These are phyloP conservation scores for Arabidopsis hybrid DNA, from an alignment of 441 rosid genomes.

Conservation along the genomic window DNA sequence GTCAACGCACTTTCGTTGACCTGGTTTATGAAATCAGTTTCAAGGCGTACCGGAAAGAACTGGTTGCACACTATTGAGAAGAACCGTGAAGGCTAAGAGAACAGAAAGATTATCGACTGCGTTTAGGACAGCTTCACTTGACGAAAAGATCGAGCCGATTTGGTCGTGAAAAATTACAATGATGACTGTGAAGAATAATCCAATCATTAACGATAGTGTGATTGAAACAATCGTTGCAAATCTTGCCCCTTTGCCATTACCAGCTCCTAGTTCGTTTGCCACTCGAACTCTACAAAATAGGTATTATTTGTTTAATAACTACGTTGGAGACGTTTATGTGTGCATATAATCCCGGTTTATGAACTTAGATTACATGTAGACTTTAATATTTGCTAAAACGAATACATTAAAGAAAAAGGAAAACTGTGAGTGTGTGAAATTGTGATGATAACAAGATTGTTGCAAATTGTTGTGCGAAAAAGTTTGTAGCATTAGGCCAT, in stretches of 20 bases:
- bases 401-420: no score
- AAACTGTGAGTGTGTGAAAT: no score
- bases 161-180: slow-evolving; percentile 49
- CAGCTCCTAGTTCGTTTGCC: slow-evolving; percentile 34
- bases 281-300: neutral
- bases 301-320: no score
- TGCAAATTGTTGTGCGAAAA: no score
- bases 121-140: slow-evolving; percentile 50
- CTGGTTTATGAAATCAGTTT: neutral
- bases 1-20: neutral
- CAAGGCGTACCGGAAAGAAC: slow-evolving; percentile 59
- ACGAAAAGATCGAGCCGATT: slow-evolving; percentile 62
- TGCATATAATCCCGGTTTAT: no score
- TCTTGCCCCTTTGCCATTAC: slow-evolving; percentile 64
- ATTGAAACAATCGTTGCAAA: slow-evolving; percentile 59
- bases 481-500: no score
- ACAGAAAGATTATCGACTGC: slow-evolving; percentile 54
- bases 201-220: slow-evolving; percentile 34
- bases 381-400: no score
- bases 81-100: slow-evolving; percentile 60
- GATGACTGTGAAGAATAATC: slow-evolving; percentile 51
- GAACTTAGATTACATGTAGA: no score
- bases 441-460: no score
- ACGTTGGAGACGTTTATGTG: no score
- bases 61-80: slow-evolving; percentile 78